A percentile compares a stretch with the other conserved stretches of the same genome.
phyloP scores from a whole-genome alignment of 1,284 basidiomycete genomes.

The Malassezia globosa region DNA sequence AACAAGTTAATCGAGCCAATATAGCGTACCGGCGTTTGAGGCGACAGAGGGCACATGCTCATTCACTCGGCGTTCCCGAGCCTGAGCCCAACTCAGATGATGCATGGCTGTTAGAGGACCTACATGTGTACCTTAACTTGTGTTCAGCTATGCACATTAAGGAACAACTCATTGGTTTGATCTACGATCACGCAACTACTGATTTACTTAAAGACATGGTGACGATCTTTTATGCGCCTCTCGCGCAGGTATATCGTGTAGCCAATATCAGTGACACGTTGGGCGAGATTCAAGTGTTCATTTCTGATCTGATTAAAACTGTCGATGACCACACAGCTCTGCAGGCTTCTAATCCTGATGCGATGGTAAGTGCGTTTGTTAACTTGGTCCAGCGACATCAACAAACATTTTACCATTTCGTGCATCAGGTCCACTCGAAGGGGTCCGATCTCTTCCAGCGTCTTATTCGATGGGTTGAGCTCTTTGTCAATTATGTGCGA shows the following conservation, averaged over 20 bases:
- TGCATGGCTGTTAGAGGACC: conserved; percentile 45
- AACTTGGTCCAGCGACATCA: conserved; percentile 88
- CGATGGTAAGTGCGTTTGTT: conserved; percentile 85
- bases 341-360: conserved; percentile 68
- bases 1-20: conserved; percentile 36
- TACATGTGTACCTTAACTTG: conserved; percentile 41
- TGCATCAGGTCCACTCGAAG: conserved; percentile 96
- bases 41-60: conserved; percentile 23
- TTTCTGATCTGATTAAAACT: conserved; percentile 88
- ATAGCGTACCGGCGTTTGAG: conserved; percentile 42
- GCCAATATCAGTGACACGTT: conserved; percentile 93
- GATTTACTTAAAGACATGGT: conserved; percentile 96
- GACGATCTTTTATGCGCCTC: conserved; percentile 92
- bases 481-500: conserved; percentile 81
- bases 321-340: conserved; percentile 83
- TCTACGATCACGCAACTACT: conserved; percentile 91
- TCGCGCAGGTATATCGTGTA: conserved; percentile 96
- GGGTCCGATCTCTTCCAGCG: conserved; percentile 85
- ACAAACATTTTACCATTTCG: conserved; percentile 87
- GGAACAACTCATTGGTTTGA: conserved; percentile 80
- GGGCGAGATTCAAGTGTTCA: conserved; percentile 80
- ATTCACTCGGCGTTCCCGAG: conserved; percentile 26
- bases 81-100: conserved; percentile 40
- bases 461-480: conserved; percentile 93
- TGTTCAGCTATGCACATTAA: conserved; percentile 63